Percentiles rank a stretch among this genome's conserved stretches.
These are phyloP conservation scores for Globisporangium nagaii DNA, from an alignment of 352 stramenopile species.

Conservation along the genomic window DNA sequence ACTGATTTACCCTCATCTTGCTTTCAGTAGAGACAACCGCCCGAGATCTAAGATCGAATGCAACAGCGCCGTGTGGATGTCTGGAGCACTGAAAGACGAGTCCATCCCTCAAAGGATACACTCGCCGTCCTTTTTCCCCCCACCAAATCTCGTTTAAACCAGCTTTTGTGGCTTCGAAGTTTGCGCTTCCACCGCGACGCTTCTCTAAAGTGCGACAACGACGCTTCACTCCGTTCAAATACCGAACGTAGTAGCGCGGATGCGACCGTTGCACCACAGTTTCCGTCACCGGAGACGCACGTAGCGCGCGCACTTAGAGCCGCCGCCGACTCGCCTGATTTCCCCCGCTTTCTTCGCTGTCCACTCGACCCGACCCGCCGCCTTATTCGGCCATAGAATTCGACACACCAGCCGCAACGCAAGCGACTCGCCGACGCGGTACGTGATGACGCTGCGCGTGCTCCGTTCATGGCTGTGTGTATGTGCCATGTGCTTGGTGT, in stretches of 20 bases:
- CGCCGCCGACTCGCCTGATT: too few species aligned
- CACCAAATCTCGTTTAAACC: background rate
- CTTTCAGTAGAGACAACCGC: too few species aligned
- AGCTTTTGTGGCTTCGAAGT: background rate
- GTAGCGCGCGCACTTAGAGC: background rate
- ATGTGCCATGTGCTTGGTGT: background rate
- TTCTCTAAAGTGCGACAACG: constrained; percentile 1
- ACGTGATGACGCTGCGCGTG: background rate
- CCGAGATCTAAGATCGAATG: too few species aligned
- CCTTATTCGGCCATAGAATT: background rate
- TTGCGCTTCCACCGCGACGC: background rate
- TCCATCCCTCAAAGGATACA: too few species aligned
- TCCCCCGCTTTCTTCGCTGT: background rate
- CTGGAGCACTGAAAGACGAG: too few species aligned
- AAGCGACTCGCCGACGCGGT: background rate
- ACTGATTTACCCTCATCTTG: too few species aligned
- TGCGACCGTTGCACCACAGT: background rate
- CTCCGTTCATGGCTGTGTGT: background rate
- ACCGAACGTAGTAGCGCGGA: background rate
- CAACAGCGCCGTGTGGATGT: too few species aligned
- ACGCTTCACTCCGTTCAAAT: background rate
- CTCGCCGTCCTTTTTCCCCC: too few species aligned
- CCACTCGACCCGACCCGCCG: too few species aligned
- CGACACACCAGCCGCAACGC: background rate
- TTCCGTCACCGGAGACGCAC: too few species aligned